These are phyloP conservation scores for Epichloe bromicola DNA, from an alignment of 2,329 filamentous ascomycete species.

Conservation along the genomic window DNA sequence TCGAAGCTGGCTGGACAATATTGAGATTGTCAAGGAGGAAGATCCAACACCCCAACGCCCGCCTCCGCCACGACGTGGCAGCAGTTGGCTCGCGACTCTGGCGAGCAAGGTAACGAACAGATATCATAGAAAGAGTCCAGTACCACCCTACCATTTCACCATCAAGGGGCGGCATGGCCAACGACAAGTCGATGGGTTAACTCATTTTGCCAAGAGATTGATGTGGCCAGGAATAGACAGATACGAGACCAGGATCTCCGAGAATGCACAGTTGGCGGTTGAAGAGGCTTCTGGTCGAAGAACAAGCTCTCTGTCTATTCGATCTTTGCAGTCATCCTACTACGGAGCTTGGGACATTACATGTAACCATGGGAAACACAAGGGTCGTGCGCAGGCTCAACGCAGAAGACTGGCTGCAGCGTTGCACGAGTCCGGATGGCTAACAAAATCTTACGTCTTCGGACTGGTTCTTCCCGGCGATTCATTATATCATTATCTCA, in stretches of 20 bases:
- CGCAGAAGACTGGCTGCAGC: conserved; percentile 43
- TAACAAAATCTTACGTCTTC: conserved; percentile 55
- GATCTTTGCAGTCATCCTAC: conserved; percentile 30
- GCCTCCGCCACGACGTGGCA: conserved; percentile 9
- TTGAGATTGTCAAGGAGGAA: conserved; percentile 39
- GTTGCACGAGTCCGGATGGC: conserved; percentile 48
- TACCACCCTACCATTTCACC: conserved; percentile 27
- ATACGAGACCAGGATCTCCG: conserved; percentile 34
- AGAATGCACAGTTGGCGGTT: conserved; percentile 31
- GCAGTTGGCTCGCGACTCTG: conserved; percentile 43
- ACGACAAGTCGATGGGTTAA: conserved; percentile 47
- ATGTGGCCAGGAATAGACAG: conserved; percentile 49
- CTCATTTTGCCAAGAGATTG: conserved; percentile 50
- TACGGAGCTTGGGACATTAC: conserved; percentile 30
- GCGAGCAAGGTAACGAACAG: conserved; percentile 39
- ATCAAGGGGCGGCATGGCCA: conserved; percentile 42
- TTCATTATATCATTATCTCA: conserved; percentile 47
- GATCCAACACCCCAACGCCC: conserved; percentile 8
- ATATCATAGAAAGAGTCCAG: conserved; percentile 21
- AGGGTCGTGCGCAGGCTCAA: conserved; percentile 24
- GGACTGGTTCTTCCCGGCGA: conserved; percentile 54
- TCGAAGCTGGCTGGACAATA: conserved; percentile 55
- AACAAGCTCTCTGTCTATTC: conserved; percentile 21
- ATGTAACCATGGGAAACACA: conserved; percentile 17
- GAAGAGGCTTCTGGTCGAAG: conserved; percentile 21